Base-by-base conservation (phyloP, 2,329 filamentous ascomycete genomes). In the Lachnellula suecica region DNA sequence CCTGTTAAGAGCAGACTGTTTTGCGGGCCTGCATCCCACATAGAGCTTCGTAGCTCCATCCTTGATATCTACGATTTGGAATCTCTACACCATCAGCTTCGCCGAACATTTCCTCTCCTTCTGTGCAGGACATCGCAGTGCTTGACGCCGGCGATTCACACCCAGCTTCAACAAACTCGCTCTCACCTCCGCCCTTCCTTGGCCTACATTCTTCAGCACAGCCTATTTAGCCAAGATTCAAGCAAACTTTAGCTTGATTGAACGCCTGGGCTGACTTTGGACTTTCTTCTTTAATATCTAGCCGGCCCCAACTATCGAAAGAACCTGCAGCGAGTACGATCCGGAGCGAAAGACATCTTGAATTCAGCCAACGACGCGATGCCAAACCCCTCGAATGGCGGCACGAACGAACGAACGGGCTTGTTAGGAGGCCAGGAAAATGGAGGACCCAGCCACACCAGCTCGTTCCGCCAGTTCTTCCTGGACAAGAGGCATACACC, bases 401-500 rank as follows among this genome's bases (percentile, higher is more conserved):
- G 37, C 19, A 50, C 55, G 41, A 58, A 52, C 41, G 65, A 67
- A 52, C 53, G 42, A 23, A 64, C 63, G 7, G 56, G 58, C n/a
- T 47, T 67, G 47, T 52, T 67, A 44, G 54, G 54, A 37, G 54
- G 57, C 15, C 51, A 53, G 10, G 45, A 58, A 38, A 59, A 61
- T 52, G 59, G 61, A 19, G 44, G 38, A 11, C 40, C 47, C 11
- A 40, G 42, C 37, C 52, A 48, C 25, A 54, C 62, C 51, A 37
- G 53, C 47, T 38, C 47, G 34, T 37, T 66, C 43, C 58, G 58
- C 49, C 59, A 64, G 31, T 55, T 66, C 46, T 60, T 66, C 27
- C 46, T 60, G 24, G 58, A 57, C 41, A 61, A 54, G 48, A 47
- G 52, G 3, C 55, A 63, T 46, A 66, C 64, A 40, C 63, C 63